Percentiles rank a stretch among this genome's conserved stretches.
Evolutionary conservation across 306 rosid genomes (phyloP).

Genomic region (Astragalus membranaceus): DNA sequence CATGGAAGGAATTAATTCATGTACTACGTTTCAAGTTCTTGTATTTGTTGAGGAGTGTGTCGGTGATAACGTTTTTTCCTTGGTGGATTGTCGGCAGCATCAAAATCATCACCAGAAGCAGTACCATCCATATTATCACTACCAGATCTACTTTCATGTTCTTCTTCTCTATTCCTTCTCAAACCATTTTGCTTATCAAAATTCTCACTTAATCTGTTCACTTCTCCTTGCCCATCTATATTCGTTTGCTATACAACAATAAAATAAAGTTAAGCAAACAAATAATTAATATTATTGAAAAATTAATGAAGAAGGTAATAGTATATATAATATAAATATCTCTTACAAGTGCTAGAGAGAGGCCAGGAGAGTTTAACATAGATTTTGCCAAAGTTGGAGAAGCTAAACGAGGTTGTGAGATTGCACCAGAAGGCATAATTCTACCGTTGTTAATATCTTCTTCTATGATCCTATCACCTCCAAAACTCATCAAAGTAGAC

Average conservation of each 20-base stretch:
- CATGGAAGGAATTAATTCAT: not conserved
- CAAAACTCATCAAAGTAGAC: constrained; percentile 84
- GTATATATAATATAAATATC: too few relatives aligned
- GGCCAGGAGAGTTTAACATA: constrained; percentile 84
- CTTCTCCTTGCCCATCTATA: constrained; percentile 68
- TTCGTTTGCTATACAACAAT: constrained; percentile 42
- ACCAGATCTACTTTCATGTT: constrained; percentile 86
- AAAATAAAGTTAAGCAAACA: not conserved
- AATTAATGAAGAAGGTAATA: not conserved
- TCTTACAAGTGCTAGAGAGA: constrained; percentile 81
- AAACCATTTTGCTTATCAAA: constrained; percentile 33
- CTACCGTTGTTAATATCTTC: not conserved
- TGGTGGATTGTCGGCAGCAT: constrained; percentile 73
- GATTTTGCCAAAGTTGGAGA: constrained; percentile 69
- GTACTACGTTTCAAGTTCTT: constrained; percentile 93
- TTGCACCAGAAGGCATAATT: constrained; percentile 64
- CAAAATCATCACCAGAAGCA: constrained; percentile 76
- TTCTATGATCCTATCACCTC: constrained; percentile 51
- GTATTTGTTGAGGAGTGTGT: constrained; percentile 91
- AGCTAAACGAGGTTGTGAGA: constrained; percentile 60
- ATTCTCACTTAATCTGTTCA: constrained; percentile 40
- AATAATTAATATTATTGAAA: not conserved
- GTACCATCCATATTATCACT: constrained; percentile 75
- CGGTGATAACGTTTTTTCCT: constrained; percentile 84
- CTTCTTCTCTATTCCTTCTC: constrained; percentile 71